Percentiles rank a stretch among this genome's conserved stretches.
Conservation (phyloP, 768 basidiomycete genomes). For the Naganishia randhawae region DNA sequence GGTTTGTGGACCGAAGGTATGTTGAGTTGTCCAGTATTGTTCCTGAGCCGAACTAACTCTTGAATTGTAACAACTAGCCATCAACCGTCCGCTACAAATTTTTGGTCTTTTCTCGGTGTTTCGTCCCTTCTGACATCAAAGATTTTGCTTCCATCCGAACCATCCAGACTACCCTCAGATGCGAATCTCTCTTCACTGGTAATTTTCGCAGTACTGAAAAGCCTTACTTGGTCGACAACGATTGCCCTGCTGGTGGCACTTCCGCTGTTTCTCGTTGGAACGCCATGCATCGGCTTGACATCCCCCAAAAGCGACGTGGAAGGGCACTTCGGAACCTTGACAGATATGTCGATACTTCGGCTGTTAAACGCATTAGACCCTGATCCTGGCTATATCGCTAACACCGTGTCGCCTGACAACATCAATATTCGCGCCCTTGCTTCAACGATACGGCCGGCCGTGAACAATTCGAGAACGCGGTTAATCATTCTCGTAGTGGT, state of each 20-base stretch:
- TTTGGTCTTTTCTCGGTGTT: conserved; percentile 36
- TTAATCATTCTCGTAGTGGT: conserved; percentile 66
- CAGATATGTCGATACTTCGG: conserved; percentile 72
- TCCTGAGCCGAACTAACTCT: neutral
- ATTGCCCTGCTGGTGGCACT: conserved; percentile 68
- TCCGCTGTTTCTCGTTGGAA: conserved; percentile 67
- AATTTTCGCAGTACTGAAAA: conserved; percentile 63
- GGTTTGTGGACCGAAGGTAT: conserved; percentile 35
- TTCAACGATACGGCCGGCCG: conserved; percentile 44
- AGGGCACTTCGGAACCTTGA: conserved; percentile 65
- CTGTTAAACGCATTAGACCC: conserved; percentile 61
- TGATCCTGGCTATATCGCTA: conserved; percentile 39
- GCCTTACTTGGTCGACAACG: conserved; percentile 65
- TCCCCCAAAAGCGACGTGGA: conserved; percentile 54
- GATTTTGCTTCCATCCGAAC: conserved; percentile 58
- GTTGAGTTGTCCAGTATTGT: neutral
- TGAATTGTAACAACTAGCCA: neutral
- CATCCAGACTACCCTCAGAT: conserved; percentile 65
- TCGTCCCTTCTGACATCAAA: conserved; percentile 70
- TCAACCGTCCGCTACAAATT: neutral
- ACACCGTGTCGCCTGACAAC: conserved; percentile 45
- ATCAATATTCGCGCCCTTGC: conserved; percentile 32
- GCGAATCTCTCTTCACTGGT: conserved; percentile 69
- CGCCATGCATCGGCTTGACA: conserved; percentile 64
- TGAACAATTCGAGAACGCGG: conserved; percentile 56